Base-by-base conservation (phyloP, 768 basidiomycete genomes). In the Suillus sp. region DNA sequence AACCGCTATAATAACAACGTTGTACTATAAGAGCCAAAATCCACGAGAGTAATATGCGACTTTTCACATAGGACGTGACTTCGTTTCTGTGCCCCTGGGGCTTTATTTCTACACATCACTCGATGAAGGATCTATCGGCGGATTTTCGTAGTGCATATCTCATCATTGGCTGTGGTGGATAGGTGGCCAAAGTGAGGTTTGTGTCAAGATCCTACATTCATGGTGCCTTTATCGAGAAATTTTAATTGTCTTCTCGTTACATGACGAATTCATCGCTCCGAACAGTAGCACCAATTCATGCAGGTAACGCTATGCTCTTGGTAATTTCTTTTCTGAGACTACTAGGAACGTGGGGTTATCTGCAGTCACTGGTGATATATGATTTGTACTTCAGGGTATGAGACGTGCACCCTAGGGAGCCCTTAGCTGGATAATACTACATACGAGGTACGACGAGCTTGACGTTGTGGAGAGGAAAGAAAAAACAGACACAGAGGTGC, bases 1-100 rank as follows among this genome's bases (percentile, higher is more conserved):
- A 91, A 71, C 59, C 74, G 9, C 66, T 90, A 65, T 88, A 71
- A 81, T 64, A 6, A 42, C 53, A 7, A 35, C 14, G 4, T 35
- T 35, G 22, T 54, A 35, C 7, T 54, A n/a, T 34, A 22, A 13
- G n/a, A 54, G 34, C 34, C 32, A 55, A n/a, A 34, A 54, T n/a
- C 11, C 3, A 25, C n/a, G 22, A 42, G 20, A 48, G 25, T 27
- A 48, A 48, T 48, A 7, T 48, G 27, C 25, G 25, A 48, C 22
- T 47, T 47, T 22, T 47, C 25, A 50, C 18, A 27, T 27, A 48
- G 25, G 47, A 48, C 25, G 13, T 48, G 13, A 6, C 47, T 48
- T 25, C 8, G 13, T 25, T 25, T 25, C 45, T 47, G 22, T 47
- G 45, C 11, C 25, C 13, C 22, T 4, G n/a, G n/a, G 45, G 10